phyloP scores from a whole-genome alignment of 371 early-diverging fungal genomes.

The Syncephalastrum contaminatum region DNA sequence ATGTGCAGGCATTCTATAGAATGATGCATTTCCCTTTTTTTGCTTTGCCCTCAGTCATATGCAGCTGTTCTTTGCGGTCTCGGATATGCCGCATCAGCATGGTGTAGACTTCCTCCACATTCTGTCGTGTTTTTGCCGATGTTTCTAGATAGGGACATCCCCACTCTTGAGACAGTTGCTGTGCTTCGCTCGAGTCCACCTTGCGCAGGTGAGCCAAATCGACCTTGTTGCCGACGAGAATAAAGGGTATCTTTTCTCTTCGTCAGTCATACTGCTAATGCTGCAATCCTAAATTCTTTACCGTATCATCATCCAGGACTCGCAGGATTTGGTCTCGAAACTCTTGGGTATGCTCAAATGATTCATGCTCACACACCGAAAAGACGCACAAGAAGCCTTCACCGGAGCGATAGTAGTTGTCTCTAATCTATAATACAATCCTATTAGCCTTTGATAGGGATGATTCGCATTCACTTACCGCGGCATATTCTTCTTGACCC shows the following conservation, averaged over 20 bases:
- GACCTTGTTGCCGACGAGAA: slow-evolving; percentile 85
- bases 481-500: slow-evolving; percentile 84
- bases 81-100: slow-evolving; percentile 59
- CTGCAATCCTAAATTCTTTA: slow-evolving; percentile 13
- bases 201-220: slow-evolving; percentile 71
- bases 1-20: slow-evolving; percentile 7
- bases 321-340: slow-evolving; percentile 84
- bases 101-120: slow-evolving; percentile 79
- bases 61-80: slow-evolving; percentile 21
- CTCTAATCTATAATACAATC: slow-evolving; percentile 62
- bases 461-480: slow-evolving; percentile 39
- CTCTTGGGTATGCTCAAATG: slow-evolving; percentile 78
- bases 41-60: slow-evolving; percentile 22
- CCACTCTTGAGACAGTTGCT: slow-evolving; percentile 72
- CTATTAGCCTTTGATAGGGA: not conserved
- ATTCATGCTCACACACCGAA: slow-evolving; percentile 77
- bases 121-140: slow-evolving; percentile 78
- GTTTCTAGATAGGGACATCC: slow-evolving; percentile 82
- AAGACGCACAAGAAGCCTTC: slow-evolving; percentile 89
- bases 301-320: slow-evolving; percentile 78
- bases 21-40: slow-evolving; percentile 27
- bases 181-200: slow-evolving; percentile 64
- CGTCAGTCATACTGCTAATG: not conserved
- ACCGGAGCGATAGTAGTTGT: slow-evolving; percentile 86
- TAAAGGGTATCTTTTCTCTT: slow-evolving; percentile 62